Evolutionary conservation across 1,284 basidiomycete genomes (phyloP).

Genomic region (Trametes hirsuta): DNA sequence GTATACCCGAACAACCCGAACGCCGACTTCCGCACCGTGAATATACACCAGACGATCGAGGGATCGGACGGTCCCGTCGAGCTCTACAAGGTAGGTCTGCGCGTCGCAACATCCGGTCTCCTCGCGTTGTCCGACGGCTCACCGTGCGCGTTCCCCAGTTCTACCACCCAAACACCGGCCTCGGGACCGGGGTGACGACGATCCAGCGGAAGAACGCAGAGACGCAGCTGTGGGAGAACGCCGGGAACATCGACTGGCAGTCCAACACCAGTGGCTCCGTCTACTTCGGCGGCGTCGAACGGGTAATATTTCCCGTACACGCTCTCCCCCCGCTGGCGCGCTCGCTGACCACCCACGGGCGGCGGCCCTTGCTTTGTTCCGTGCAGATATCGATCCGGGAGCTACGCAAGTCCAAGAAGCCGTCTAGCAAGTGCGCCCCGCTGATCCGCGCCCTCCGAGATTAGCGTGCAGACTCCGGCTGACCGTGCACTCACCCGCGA

Average conservation of each 20-base stretch:
- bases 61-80: constrained; percentile 39
- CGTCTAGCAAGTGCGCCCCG: constrained; percentile 49
- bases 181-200: constrained; percentile 47
- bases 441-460: background rate
- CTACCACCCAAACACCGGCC: constrained; percentile 52
- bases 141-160: constrained; percentile 40
- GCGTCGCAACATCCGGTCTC: background rate
- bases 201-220: constrained; percentile 52
- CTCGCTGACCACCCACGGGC: background rate
- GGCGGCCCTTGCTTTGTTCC: background rate
- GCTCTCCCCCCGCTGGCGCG: background rate
- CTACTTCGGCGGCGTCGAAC: constrained; percentile 50
- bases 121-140: background rate
- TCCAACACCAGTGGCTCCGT: constrained; percentile 48
- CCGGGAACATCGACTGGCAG: constrained; percentile 56
- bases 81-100: constrained; percentile 48
- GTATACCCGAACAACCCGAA: constrained; percentile 38
- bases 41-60: constrained; percentile 41
- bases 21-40: constrained; percentile 49
- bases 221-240: constrained; percentile 50
- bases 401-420: constrained; percentile 52
- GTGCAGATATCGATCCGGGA: constrained; percentile 49
- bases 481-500: background rate
- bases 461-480: background rate
- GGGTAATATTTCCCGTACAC: constrained; percentile 35